Conservation (phyloP, 2,329 filamentous ascomycete species). For the Trichoderma atrobrunneum region DNA sequence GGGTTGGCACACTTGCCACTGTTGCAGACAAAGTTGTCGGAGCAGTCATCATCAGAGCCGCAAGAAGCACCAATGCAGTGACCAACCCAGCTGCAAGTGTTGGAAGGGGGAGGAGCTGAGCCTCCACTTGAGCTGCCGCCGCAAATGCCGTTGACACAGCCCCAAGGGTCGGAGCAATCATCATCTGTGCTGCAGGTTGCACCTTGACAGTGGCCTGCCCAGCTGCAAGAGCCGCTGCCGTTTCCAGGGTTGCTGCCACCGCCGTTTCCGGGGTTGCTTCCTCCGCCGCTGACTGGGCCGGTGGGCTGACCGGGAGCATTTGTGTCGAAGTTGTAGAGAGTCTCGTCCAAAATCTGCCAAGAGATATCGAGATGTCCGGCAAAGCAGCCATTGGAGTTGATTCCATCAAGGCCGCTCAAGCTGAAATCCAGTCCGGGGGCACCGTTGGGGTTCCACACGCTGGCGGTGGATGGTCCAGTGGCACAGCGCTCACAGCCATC, state of each 20-base stretch:
- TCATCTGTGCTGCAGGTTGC: neutral
- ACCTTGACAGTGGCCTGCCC: conserved; percentile 3
- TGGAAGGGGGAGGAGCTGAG: neutral
- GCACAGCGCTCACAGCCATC: conserved; percentile 23
- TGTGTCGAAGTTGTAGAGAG: conserved; percentile 21
- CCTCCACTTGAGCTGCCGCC: neutral
- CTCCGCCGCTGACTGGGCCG: neutral
- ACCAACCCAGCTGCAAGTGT: neutral
- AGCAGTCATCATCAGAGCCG: neutral
- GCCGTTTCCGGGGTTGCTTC: neutral
- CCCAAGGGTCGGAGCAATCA: neutral
- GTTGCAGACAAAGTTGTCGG: neutral
- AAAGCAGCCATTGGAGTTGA: conserved; percentile 19
- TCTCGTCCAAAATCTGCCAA: conserved; percentile 22
- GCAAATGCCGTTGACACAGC: neutral
- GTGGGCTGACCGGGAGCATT: neutral
- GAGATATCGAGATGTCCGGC: conserved; percentile 19
- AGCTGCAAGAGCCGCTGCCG: neutral
- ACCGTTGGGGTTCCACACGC: conserved; percentile 20
- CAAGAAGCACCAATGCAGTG: neutral
- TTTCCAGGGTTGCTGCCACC: neutral
- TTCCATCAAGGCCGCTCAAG: conserved; percentile 8
- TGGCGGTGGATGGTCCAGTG: conserved; percentile 9
- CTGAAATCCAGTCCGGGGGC: conserved; percentile 23
- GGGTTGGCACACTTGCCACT: neutral